Percentiles rank a stretch among this genome's conserved stretches.
phyloP scores from a whole-genome alignment of 1,139 yeast species.

The Pichia sp. region DNA sequence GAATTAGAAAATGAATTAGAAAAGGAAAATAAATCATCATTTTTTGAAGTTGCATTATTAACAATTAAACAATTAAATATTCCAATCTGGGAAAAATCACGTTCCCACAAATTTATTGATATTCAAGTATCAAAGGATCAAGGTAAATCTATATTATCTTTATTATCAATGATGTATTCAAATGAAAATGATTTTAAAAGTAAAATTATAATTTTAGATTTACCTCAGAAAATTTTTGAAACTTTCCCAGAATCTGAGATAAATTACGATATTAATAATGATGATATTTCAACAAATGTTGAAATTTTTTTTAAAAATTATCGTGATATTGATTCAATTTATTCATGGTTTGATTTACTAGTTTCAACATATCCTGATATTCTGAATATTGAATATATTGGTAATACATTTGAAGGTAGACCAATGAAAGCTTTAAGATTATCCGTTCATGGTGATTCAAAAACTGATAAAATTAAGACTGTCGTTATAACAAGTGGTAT shows the following conservation, averaged over 20 bases:
- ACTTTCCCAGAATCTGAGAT: slow-evolving; percentile 38
- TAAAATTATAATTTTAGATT: slow-evolving; percentile 44
- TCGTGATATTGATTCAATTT: slow-evolving; percentile 61
- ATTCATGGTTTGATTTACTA: slow-evolving; percentile 64
- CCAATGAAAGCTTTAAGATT: slow-evolving; percentile 62
- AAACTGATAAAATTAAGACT: slow-evolving; percentile 46
- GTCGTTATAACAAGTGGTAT: slow-evolving; percentile 78
- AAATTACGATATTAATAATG: slow-evolving; percentile 15
- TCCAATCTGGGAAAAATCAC: slow-evolving; percentile 36
- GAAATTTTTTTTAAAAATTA: slow-evolving; percentile 59
- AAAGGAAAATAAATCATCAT: slow-evolving; percentile 4
- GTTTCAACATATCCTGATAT: slow-evolving; percentile 53
- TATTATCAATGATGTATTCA: slow-evolving; percentile 13
- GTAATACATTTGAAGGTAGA: slow-evolving; percentile 69
- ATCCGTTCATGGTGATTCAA: slow-evolving; percentile 36
- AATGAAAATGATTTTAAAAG: slow-evolving; percentile 28
- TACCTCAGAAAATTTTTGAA: slow-evolving; percentile 50
- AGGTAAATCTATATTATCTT: slow-evolving; percentile 13
- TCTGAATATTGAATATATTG: slow-evolving; percentile 57
- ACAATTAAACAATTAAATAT: slow-evolving; percentile 29
- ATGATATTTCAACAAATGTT: slow-evolving; percentile 1
- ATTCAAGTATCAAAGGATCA: slow-evolving; percentile 30
- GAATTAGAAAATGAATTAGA: neutral
- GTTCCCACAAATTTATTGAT: slow-evolving; percentile 34
- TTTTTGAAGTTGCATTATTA: slow-evolving; percentile 17